These are phyloP conservation scores for Podospora fimiseda DNA, from an alignment of 495 filamentous ascomycete genomes.

Conservation along the genomic window DNA sequence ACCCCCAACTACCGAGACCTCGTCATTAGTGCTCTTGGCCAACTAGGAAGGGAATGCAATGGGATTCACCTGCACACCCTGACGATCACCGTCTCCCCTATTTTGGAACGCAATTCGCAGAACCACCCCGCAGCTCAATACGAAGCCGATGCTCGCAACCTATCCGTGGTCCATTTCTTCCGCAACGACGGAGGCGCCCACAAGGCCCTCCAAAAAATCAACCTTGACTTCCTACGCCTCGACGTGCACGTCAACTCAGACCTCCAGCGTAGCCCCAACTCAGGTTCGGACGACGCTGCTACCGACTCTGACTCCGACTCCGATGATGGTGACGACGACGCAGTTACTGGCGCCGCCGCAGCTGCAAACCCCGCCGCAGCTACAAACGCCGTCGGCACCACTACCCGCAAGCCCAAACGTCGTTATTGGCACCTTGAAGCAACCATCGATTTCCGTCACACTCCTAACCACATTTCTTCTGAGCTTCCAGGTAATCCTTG, in stretches of 20 bases:
- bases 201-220: conserved; percentile 16
- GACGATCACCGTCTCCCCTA: conserved; percentile 21
- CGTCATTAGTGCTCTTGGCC: conserved; percentile 17
- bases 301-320: not conserved
- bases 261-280: not conserved
- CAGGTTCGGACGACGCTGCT: conserved; percentile 2
- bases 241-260: conserved; percentile 19
- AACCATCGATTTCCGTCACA: conserved; percentile 23
- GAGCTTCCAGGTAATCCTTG: too few relatives aligned
- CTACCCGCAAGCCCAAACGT: not conserved
- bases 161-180: conserved; percentile 23
- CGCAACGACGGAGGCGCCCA: not conserved
- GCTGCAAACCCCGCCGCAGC: too few relatives aligned
- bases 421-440: conserved; percentile 20
- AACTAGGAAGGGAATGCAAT: not conserved
- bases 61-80: conserved; percentile 28
- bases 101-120: not conserved
- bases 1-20: conserved; percentile 17
- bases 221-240: conserved; percentile 20
- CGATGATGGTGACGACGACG: not conserved
- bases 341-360: too few relatives aligned
- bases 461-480: conserved; percentile 10
- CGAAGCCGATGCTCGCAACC: conserved; percentile 2
- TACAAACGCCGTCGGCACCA: too few relatives aligned
- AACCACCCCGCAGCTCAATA: not conserved